A percentile compares a stretch with the other conserved stretches of the same genome.
Conservation (phyloP, 352 stramenopile genomes). For the Phytopythium vexans region DNA sequence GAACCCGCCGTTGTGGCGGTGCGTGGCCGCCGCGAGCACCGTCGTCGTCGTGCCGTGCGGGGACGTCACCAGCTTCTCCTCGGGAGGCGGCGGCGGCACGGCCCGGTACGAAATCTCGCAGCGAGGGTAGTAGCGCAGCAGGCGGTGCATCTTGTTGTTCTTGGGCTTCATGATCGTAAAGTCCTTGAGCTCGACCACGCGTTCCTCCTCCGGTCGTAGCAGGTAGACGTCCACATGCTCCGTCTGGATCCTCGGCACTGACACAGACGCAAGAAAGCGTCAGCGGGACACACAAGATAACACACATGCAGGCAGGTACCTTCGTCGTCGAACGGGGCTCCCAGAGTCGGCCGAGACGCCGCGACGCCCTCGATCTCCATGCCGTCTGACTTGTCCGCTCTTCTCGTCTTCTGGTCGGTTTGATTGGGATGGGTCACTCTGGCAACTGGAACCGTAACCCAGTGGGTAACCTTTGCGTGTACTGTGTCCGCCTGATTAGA, state of each 20-base stretch:
- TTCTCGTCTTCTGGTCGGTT: no score
- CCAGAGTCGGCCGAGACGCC: no score
- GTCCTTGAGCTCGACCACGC: constrained; percentile 68
- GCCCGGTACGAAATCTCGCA: constrained; percentile 75
- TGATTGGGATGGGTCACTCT: no score
- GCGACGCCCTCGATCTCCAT: no score
- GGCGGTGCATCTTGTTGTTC: constrained; percentile 72
- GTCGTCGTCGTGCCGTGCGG: constrained; percentile 46
- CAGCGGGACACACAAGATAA: background rate
- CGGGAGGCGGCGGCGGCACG: constrained; percentile 38
- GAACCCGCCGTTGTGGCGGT: constrained; percentile 67
- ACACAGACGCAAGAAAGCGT: background rate
- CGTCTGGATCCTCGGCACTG: constrained; percentile 22
- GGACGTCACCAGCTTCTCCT: constrained; percentile 56
- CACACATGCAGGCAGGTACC: no score
- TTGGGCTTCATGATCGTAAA: constrained; percentile 84
- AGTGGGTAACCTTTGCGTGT: no score
- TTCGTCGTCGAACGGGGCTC: no score
- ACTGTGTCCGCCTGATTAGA: no score
- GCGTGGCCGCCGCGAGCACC: constrained; percentile 29
- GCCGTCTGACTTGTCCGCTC: no score
- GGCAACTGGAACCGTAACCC: no score
- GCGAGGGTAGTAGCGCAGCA: constrained; percentile 60
- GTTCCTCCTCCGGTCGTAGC: constrained; percentile 54
- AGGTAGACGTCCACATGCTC: constrained; percentile 77